Conservation (phyloP, 2,329 filamentous ascomycete genomes). For the Dactylellina cionopaga region DNA sequence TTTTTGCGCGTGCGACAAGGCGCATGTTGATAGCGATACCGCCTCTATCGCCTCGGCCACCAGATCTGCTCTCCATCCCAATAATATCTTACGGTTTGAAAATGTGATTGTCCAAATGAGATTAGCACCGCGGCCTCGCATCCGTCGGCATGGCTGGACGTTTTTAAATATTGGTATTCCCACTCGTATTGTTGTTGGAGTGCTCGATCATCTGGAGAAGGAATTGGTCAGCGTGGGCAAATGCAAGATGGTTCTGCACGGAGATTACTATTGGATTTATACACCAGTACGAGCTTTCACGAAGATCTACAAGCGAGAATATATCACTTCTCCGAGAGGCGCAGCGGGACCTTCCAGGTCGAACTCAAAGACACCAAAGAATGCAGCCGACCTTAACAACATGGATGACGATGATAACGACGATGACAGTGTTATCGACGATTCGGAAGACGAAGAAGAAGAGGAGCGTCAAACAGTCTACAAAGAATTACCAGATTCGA, state of each 20-base stretch:
- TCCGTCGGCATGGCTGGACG: conserved; percentile 51
- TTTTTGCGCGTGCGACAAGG: conserved; percentile 49
- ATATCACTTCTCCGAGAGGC: conserved; percentile 21
- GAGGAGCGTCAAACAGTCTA: conserved; percentile 46
- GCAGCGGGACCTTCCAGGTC: conserved; percentile 26
- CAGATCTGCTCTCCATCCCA: conserved; percentile 48
- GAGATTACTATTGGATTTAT: conserved; percentile 52
- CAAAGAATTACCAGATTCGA: conserved; percentile 47
- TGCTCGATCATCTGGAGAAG: conserved; percentile 49
- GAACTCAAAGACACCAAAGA: conserved; percentile 50
- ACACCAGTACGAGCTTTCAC: conserved; percentile 50
- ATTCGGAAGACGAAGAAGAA: conserved; percentile 47
- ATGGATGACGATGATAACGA: conserved; percentile 39
- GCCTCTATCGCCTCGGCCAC: conserved; percentile 38
- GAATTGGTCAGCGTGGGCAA: conserved; percentile 44
- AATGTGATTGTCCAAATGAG: conserved; percentile 52
- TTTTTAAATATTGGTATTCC: conserved; percentile 52
- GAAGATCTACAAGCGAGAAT: conserved; percentile 51
- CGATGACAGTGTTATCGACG: conserved; percentile 47
- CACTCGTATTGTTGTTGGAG: conserved; percentile 45
- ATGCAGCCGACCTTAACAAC: conserved; percentile 22
- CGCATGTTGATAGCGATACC: conserved; percentile 46
- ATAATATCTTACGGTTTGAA: conserved; percentile 50
- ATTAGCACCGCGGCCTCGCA: conserved; percentile 42
- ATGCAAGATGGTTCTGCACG: conserved; percentile 51